A percentile compares a stretch with the other conserved stretches of the same genome.
These are phyloP conservation scores for Clavispora santaluciae DNA, from an alignment of 805 yeast genomes.

Conservation along the genomic window DNA sequence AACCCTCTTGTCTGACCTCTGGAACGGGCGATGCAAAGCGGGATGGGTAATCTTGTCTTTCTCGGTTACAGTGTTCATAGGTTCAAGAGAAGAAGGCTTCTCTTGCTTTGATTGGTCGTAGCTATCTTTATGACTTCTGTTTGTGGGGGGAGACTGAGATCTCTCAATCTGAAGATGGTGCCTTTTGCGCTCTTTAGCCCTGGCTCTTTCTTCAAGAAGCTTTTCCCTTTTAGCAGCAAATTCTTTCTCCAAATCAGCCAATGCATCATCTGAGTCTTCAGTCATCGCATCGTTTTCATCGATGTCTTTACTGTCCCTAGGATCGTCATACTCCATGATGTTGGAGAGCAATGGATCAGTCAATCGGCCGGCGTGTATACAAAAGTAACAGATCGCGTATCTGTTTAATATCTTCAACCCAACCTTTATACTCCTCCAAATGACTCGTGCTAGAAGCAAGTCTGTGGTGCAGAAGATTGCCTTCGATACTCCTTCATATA, in stretches of 20 bases:
- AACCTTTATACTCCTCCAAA: slow-evolving; percentile 4
- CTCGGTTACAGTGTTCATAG: too few relatives aligned
- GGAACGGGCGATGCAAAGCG: neutral
- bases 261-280: slow-evolving; percentile 35
- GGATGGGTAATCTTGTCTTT: neutral
- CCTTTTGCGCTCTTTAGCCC: slow-evolving; percentile 5
- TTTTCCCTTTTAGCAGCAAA: slow-evolving; percentile 22
- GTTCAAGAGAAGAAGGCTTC: too few relatives aligned
- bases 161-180: slow-evolving; percentile 8
- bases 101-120: neutral
- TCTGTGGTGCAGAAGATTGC: slow-evolving; percentile 65
- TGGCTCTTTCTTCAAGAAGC: slow-evolving; percentile 15
- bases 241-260: slow-evolving; percentile 35
- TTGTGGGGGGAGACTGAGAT: slow-evolving; percentile 12
- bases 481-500: slow-evolving; percentile 39
- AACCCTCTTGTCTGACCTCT: neutral
- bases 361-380: neutral
- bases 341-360: neutral
- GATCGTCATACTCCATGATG: slow-evolving; percentile 19
- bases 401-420: neutral
- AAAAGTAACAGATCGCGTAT: neutral
- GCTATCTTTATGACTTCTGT: too few relatives aligned
- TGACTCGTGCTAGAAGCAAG: slow-evolving; percentile 49
- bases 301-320: slow-evolving; percentile 20
- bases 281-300: slow-evolving; percentile 30